Evolutionary conservation across 2,329 filamentous ascomycete species (phyloP).

Genomic region (Salinomyces thailandicus): DNA sequence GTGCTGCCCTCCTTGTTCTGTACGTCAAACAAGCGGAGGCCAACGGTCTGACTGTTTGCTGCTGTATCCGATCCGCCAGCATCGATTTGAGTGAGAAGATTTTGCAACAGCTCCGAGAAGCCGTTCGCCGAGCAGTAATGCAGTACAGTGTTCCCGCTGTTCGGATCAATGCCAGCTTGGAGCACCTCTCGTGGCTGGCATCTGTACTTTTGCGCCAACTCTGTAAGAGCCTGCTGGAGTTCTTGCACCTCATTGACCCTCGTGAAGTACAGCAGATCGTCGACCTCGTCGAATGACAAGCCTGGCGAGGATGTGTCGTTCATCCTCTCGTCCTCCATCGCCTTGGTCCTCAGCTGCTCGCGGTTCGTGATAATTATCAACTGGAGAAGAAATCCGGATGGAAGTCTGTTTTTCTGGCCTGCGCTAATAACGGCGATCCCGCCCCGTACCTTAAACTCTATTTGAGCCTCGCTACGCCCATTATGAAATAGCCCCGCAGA

Average conservation of each 20-base stretch:
- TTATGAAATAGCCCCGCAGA: neutral
- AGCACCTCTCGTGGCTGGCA: conserved; percentile 55
- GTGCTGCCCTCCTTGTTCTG: conserved; percentile 81
- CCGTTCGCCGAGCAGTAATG: conserved; percentile 94
- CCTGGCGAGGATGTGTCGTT: conserved; percentile 2
- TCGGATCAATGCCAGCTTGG: conserved; percentile 57
- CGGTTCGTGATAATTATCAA: too few relatives aligned
- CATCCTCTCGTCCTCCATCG: too few relatives aligned
- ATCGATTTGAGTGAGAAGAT: conserved; percentile 12
- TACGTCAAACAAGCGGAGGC: conserved; percentile 48
- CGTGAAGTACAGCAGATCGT: conserved; percentile 82
- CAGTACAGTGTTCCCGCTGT: conserved; percentile 65
- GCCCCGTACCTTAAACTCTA: conserved; percentile 5
- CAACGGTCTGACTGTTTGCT: neutral
- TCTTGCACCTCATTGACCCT: conserved; percentile 67
- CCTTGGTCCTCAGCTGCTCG: too few relatives aligned
- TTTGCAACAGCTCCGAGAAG: conserved; percentile 39
- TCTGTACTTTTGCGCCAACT: conserved; percentile 52
- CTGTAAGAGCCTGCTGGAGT: conserved; percentile 49
- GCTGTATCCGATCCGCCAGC: neutral
- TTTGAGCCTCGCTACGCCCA: conserved; percentile 4
- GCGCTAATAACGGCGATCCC: too few relatives aligned
- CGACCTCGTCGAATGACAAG: conserved; percentile 68
- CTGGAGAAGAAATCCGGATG: too few relatives aligned
- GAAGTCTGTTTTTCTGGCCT: too few relatives aligned